Evolutionary conservation across 495 filamentous ascomycete genomes (phyloP).

Genomic region (Pyronema omphalodes): DNA sequence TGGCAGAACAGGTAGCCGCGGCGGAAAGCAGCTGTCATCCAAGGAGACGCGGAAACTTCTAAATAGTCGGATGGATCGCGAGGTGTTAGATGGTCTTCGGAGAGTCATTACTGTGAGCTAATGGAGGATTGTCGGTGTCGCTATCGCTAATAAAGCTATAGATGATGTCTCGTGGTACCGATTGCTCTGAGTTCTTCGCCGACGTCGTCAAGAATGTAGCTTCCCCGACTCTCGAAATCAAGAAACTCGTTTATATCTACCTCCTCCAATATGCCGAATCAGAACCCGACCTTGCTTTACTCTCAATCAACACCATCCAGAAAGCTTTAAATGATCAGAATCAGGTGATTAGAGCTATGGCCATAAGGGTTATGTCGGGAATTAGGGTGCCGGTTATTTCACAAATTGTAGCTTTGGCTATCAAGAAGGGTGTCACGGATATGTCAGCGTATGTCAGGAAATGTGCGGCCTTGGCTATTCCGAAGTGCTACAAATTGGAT

Average conservation of each 20-base stretch:
- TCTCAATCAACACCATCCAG: conserved; percentile 97
- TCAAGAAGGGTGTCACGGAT: conserved; percentile 77
- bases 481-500: conserved; percentile 91
- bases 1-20: conserved; percentile 31
- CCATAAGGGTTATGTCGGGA: conserved; percentile 83
- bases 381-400: conserved; percentile 96
- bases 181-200: conserved; percentile 75
- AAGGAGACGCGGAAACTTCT: conserved; percentile 79
- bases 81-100: conserved; percentile 79
- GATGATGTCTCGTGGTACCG: conserved; percentile 83
- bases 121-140: neutral
- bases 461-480: conserved; percentile 84
- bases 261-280: conserved; percentile 87
- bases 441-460: conserved; percentile 90
- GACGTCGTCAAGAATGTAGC: conserved; percentile 93
- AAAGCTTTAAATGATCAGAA: conserved; percentile 86
- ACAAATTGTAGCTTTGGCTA: conserved; percentile 90
- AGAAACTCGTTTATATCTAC: conserved; percentile 96
- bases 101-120: conserved; percentile 65
- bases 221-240: conserved; percentile 75
- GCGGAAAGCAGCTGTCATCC: conserved; percentile 31
- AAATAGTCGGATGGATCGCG: conserved; percentile 82
- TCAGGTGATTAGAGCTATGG: conserved; percentile 75
- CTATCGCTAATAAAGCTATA: conserved; percentile 22
- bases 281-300: conserved; percentile 81